Percentiles rank a stretch among this genome's conserved stretches.
Evolutionary conservation across 2,329 filamentous ascomycete genomes (phyloP).

Genomic region (Colletotrichum sp.): DNA sequence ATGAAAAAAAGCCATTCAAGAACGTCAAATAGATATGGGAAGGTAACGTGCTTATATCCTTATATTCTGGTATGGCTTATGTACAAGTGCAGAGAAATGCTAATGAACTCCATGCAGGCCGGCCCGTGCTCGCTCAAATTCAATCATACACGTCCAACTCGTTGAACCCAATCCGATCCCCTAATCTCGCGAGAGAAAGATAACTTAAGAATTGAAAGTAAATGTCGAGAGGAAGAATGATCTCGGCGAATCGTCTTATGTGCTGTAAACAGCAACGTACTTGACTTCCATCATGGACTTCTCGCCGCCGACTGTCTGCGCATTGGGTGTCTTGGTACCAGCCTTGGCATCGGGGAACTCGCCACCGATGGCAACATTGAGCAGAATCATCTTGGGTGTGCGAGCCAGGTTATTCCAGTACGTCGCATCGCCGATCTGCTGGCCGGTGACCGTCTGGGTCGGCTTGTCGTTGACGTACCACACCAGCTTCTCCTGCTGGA

Average conservation of each 20-base stretch:
- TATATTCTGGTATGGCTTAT: background rate
- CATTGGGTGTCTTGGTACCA: slow-evolving; percentile 35
- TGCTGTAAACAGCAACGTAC: slow-evolving; percentile 41
- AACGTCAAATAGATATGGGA: background rate
- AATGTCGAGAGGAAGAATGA: background rate
- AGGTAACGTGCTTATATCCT: background rate
- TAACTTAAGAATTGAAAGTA: background rate
- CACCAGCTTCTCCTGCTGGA: slow-evolving; percentile 33
- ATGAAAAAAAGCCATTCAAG: background rate
- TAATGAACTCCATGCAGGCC: background rate
- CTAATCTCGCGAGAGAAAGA: background rate
- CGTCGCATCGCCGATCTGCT: slow-evolving; percentile 27
- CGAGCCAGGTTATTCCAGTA: slow-evolving; percentile 36
- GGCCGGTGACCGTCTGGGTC: slow-evolving; percentile 30
- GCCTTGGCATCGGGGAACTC: slow-evolving; percentile 39
- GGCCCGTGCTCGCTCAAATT: background rate
- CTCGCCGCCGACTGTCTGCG: slow-evolving; percentile 34
- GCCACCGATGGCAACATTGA: slow-evolving; percentile 46
- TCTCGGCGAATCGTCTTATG: background rate
- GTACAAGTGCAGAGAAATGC: background rate
- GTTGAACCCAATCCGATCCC: background rate
- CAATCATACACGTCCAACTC: background rate
- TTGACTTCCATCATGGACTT: slow-evolving; percentile 41
- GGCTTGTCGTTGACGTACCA: slow-evolving; percentile 39
- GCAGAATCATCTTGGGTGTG: slow-evolving; percentile 36